Percentiles rank a stretch among this genome's conserved stretches.
Conservation (phyloP, 1,284 basidiomycete species). For the Phlebopus sp. region DNA sequence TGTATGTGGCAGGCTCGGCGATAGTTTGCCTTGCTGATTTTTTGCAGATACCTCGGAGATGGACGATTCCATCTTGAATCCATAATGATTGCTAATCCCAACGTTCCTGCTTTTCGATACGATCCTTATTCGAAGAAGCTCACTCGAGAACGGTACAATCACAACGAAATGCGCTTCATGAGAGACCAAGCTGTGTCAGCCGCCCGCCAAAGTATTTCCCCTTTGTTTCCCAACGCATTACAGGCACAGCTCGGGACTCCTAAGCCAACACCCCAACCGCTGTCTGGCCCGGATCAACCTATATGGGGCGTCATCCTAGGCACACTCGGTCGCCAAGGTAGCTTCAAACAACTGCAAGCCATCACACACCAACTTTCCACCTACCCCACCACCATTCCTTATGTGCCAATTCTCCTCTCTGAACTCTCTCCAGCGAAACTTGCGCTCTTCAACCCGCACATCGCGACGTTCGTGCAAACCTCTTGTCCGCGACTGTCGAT, state of each 20-base stretch:
- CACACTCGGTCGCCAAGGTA: constrained; percentile 94
- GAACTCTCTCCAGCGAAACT: constrained; percentile 96
- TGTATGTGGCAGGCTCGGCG: constrained; percentile 51
- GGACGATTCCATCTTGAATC: constrained; percentile 98
- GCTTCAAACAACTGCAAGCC: constrained; percentile 85
- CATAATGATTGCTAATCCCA: constrained; percentile 98
- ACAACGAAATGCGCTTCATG: constrained; percentile 79
- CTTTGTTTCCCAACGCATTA: constrained; percentile 22
- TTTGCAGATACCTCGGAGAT: constrained; percentile 89
- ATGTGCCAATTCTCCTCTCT: constrained; percentile 89
- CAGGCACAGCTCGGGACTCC: not conserved
- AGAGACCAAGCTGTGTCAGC: constrained; percentile 76
- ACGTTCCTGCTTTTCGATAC: constrained; percentile 95
- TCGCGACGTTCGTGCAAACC: constrained; percentile 92
- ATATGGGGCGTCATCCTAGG: constrained; percentile 95
- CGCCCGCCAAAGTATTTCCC: constrained; percentile 63
- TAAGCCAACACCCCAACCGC: not conserved
- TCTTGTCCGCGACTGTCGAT: constrained; percentile 95
- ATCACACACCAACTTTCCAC: constrained; percentile 67
- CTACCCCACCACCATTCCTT: constrained; percentile 60
- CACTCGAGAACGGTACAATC: constrained; percentile 90
- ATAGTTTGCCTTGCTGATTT: constrained; percentile 13
- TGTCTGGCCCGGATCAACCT: constrained; percentile 4
- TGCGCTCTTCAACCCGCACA: constrained; percentile 74
- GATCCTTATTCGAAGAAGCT: constrained; percentile 98